Conservation (phyloP, 2,329 filamentous ascomycete genomes). For the Gnomoniopsis smithogilvyi region DNA sequence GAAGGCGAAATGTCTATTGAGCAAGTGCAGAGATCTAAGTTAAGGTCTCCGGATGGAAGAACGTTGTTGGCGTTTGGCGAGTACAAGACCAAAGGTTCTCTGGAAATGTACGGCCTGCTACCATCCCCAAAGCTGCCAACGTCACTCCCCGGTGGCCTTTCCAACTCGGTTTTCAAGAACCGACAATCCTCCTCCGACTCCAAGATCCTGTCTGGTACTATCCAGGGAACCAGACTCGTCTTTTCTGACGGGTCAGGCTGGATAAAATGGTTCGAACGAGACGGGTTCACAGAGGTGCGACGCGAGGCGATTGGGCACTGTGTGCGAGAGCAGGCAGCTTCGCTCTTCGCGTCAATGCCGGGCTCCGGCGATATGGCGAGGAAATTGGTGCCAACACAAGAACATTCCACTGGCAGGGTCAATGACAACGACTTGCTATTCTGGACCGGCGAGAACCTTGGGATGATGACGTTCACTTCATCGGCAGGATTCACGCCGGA, state of each 20-base stretch:
- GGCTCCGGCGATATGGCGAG: conserved; percentile 71
- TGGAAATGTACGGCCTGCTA: conserved; percentile 77
- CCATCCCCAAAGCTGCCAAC: conserved; percentile 15
- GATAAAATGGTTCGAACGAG: conserved; percentile 87
- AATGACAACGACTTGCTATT: conserved; percentile 71
- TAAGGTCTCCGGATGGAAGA: conserved; percentile 44
- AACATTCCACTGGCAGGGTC: conserved; percentile 21
- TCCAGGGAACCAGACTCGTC: conserved; percentile 78
- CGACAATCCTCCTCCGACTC: conserved; percentile 78
- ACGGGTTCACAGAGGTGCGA: conserved; percentile 64
- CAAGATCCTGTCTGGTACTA: conserved; percentile 76
- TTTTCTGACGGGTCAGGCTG: conserved; percentile 81
- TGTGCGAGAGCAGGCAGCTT: conserved; percentile 41
- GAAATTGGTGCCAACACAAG: conserved; percentile 67
- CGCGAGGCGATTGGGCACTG: conserved; percentile 54
- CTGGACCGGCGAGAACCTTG: conserved; percentile 85
- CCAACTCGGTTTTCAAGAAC: conserved; percentile 64
- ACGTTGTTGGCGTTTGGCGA: conserved; percentile 81
- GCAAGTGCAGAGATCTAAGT: conserved; percentile 52
- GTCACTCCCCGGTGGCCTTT: conserved; percentile 29
- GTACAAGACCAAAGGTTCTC: conserved; percentile 85
- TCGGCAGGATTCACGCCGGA: conserved; percentile 44
- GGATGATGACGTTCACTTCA: conserved; percentile 63
- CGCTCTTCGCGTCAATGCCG: conserved; percentile 49
- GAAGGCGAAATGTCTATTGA: conserved; percentile 53